Evolutionary conservation across 495 filamentous ascomycete species (phyloP).

Genomic region (Podospora didyma): DNA sequence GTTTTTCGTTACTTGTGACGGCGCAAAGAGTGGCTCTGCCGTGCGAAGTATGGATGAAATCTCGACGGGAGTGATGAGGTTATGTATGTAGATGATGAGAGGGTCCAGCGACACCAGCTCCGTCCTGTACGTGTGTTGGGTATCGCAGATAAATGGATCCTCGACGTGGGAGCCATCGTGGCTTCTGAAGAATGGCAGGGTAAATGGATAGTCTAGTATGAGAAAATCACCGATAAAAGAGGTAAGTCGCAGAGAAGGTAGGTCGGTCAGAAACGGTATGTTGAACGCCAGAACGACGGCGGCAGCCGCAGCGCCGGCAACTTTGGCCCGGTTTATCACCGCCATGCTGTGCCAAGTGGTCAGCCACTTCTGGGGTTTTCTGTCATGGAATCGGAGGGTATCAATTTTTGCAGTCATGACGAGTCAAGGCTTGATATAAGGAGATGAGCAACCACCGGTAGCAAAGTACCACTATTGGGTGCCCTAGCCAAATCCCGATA

Average conservation of each 20-base stretch:
- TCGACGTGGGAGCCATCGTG: not conserved
- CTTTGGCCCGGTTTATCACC: constrained; percentile 6
- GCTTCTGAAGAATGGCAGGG: constrained; percentile 16
- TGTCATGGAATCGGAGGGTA: too few species aligned
- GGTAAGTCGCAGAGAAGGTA: constrained; percentile 15
- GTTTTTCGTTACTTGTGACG: constrained; percentile 37
- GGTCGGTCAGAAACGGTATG: constrained; percentile 16
- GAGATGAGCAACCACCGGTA: too few species aligned
- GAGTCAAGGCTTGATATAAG: too few species aligned
- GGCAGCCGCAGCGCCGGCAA: constrained; percentile 18
- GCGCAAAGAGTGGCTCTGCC: constrained; percentile 35
- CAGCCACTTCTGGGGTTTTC: not conserved
- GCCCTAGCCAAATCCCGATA: not conserved
- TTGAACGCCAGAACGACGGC: constrained; percentile 20
- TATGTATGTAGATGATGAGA: constrained; percentile 43
- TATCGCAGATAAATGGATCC: constrained; percentile 23
- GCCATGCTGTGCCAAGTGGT: constrained; percentile 9
- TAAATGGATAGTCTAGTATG: constrained; percentile 16
- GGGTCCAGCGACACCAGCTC: constrained; percentile 45
- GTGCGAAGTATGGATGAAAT: constrained; percentile 33
- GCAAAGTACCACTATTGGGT: not conserved
- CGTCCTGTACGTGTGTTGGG: constrained; percentile 32
- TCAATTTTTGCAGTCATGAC: too few species aligned
- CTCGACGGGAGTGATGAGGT: constrained; percentile 35
- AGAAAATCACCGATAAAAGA: constrained; percentile 22